A percentile compares a stretch with the other conserved stretches of the same genome.
These are phyloP conservation scores for Yamadazyma laniorum DNA, from an alignment of 805 yeast genomes.

Conservation along the genomic window DNA sequence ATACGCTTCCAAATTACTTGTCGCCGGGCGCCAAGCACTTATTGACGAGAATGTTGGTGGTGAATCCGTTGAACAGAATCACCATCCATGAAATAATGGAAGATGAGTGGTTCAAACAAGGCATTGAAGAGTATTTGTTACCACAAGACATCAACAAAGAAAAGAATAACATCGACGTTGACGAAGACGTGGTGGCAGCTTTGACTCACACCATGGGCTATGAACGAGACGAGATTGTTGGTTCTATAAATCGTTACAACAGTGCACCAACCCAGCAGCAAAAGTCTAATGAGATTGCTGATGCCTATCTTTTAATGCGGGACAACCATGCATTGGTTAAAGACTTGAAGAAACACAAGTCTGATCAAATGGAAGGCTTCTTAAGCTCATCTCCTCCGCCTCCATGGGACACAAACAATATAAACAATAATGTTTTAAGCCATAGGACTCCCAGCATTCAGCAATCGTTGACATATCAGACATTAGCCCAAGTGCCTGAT, in stretches of 20 bases:
- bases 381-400: slow-evolving; percentile 64
- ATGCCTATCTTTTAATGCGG: slow-evolving; percentile 79
- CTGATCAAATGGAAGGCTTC: slow-evolving; percentile 56
- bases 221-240: slow-evolving; percentile 76
- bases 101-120: slow-evolving; percentile 89
- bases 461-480: slow-evolving; percentile 46
- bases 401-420: slow-evolving; percentile 26
- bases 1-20: slow-evolving; percentile 82
- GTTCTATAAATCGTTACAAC: slow-evolving; percentile 52
- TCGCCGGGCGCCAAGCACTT: slow-evolving; percentile 82
- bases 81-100: slow-evolving; percentile 90
- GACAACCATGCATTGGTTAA: slow-evolving; percentile 72
- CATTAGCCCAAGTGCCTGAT: slow-evolving; percentile 47
- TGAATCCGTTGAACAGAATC: slow-evolving; percentile 89
- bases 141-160: slow-evolving; percentile 50
- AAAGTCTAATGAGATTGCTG: slow-evolving; percentile 68
- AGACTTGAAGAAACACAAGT: slow-evolving; percentile 54
- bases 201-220: slow-evolving; percentile 85
- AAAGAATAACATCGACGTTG: slow-evolving; percentile 48
- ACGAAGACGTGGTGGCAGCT: slow-evolving; percentile 73
- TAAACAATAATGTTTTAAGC: slow-evolving; percentile 19
- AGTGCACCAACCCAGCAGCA: slow-evolving; percentile 29
- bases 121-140: slow-evolving; percentile 73
- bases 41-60: slow-evolving; percentile 87
- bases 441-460: slow-evolving; percentile 42